Evolutionary conservation across 805 yeast species (phyloP).

Genomic region (Saccharomycopsis sp.): DNA sequence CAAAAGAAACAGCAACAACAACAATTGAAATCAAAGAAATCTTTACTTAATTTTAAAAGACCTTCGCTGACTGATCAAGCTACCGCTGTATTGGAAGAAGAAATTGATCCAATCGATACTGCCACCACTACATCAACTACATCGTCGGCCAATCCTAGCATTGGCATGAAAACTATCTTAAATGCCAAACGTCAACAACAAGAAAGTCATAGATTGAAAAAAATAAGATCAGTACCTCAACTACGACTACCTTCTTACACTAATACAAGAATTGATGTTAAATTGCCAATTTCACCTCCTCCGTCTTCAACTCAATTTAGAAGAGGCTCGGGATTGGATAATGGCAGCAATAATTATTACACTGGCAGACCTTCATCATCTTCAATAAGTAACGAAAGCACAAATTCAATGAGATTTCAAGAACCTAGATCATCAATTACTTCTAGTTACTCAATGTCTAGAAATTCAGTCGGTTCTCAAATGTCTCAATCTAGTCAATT

Average conservation of each 20-base stretch:
- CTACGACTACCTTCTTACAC: constrained; percentile 3
- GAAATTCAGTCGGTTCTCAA: constrained; percentile 6
- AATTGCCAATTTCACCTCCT: constrained; percentile 8
- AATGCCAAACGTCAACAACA: constrained; percentile 8
- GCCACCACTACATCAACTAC: background rate
- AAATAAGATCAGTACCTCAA: constrained; percentile 12
- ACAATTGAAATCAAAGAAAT: constrained; percentile 1
- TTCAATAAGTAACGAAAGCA: background rate
- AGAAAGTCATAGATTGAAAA: constrained; percentile 9
- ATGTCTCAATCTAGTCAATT: constrained; percentile 1
- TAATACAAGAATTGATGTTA: background rate
- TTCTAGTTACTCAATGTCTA: background rate
- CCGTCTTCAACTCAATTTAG: constrained; percentile 1
- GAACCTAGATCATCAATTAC: background rate
- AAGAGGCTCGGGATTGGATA: background rate
- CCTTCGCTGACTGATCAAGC: background rate
- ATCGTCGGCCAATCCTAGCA: background rate
- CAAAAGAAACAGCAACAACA: background rate
- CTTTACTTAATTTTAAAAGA: constrained; percentile 5
- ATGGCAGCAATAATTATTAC: background rate
- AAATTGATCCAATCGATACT: background rate
- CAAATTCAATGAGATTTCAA: background rate
- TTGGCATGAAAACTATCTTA: constrained; percentile 9
- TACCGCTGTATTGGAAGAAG: too few relatives aligned
- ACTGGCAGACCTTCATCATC: constrained; percentile 1